These are phyloP conservation scores for Petrea volubilis DNA, from an alignment of 257 asterid species.

Conservation along the genomic window DNA sequence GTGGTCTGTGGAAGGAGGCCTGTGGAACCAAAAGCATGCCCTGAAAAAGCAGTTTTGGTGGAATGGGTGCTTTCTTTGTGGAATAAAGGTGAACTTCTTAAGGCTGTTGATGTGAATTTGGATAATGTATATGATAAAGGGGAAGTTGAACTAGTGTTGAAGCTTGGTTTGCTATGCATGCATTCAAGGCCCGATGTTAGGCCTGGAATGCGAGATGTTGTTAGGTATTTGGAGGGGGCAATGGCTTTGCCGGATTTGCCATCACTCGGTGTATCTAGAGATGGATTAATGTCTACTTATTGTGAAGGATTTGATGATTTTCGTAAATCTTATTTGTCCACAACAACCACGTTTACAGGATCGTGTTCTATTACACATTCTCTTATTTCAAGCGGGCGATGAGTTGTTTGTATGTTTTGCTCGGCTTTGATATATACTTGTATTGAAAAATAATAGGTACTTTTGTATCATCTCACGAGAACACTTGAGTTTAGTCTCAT, in stretches of 20 bases:
- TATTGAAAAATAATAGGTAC: too few relatives aligned
- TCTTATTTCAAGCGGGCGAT: slow-evolving; percentile 43
- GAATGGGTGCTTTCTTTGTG: slow-evolving; percentile 56
- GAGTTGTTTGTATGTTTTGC: slow-evolving; percentile 12
- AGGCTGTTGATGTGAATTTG: slow-evolving; percentile 49
- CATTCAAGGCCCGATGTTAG: slow-evolving; percentile 41
- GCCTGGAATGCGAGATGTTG: slow-evolving; percentile 52
- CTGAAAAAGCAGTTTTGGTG: slow-evolving; percentile 38
- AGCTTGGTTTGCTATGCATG: slow-evolving; percentile 59
- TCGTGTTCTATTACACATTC: slow-evolving; percentile 36
- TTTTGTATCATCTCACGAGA: too few relatives aligned
- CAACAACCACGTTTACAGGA: slow-evolving; percentile 25
- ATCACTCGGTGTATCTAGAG: slow-evolving; percentile 27
- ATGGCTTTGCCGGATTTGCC: slow-evolving; percentile 47
- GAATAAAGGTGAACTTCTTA: slow-evolving; percentile 45
- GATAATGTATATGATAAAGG: slow-evolving; percentile 28
- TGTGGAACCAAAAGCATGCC: slow-evolving; percentile 30
- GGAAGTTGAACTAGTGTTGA: slow-evolving; percentile 53
- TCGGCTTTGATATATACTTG: too few relatives aligned
- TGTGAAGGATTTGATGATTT: slow-evolving; percentile 43
- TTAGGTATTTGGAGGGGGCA: slow-evolving; percentile 46
- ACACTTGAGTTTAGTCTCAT: too few relatives aligned
- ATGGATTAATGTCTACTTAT: slow-evolving; percentile 21
- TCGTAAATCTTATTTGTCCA: slow-evolving; percentile 28
- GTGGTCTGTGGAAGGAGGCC: slow-evolving; percentile 75